Evolutionary conservation across 2,329 filamentous ascomycete genomes (phyloP).

Genomic region (Simplicillium sp.): DNA sequence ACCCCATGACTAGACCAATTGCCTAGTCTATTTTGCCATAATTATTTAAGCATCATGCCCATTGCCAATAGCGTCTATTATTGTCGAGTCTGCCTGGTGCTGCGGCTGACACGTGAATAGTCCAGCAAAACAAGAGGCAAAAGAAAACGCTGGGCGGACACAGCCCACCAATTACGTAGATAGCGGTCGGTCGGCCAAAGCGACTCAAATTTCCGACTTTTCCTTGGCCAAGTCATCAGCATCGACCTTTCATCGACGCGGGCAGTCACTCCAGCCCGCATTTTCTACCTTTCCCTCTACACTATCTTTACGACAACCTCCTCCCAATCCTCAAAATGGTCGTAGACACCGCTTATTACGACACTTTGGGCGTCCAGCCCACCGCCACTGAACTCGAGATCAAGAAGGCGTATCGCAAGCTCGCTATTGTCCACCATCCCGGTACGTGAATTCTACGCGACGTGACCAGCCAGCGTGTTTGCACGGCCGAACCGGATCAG

Average conservation of each 20-base stretch:
- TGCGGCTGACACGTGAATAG: no score
- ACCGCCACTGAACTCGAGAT: slow-evolving; percentile 86
- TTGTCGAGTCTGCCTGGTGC: no score
- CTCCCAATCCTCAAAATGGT: slow-evolving; percentile 52
- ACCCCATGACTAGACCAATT: no score
- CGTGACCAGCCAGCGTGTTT: neutral
- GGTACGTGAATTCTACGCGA: slow-evolving; percentile 35
- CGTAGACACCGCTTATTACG: slow-evolving; percentile 81
- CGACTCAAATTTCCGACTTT: neutral
- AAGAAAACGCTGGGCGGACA: slow-evolving; percentile 4
- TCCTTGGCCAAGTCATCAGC: slow-evolving; percentile 5
- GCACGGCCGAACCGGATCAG: neutral
- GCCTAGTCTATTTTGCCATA: no score
- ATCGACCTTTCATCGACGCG: slow-evolving; percentile 2
- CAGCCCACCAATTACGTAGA: slow-evolving; percentile 29
- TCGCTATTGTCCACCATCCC: slow-evolving; percentile 88
- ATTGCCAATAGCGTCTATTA: no score
- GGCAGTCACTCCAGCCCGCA: slow-evolving; percentile 1
- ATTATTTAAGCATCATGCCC: no score
- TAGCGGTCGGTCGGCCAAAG: slow-evolving; percentile 7
- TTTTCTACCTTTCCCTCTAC: neutral
- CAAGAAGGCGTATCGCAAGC: slow-evolving; percentile 92
- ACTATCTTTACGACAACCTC: neutral
- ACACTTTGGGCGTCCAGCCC: slow-evolving; percentile 73
- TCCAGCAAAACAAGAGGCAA: no score